Base-by-base conservation (phyloP, 768 basidiomycete species). In the Galerina marginata region DNA sequence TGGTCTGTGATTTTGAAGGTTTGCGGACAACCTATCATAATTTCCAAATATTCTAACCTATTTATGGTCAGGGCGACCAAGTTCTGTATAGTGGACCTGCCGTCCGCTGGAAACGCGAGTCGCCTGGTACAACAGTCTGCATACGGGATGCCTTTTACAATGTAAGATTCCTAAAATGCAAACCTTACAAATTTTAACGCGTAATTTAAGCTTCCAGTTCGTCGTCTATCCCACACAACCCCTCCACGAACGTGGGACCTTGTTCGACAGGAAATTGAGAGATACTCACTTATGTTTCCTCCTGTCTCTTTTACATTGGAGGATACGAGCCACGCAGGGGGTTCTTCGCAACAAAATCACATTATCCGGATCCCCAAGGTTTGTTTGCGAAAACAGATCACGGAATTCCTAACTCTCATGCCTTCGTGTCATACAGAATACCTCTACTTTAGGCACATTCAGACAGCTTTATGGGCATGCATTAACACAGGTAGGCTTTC, bases 71-170 rank as follows among this genome's bases (percentile, higher is more conserved):
- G 91, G 87, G 85, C 29, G 87, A 87, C 12, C 82, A 85, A 65
- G 75, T 71, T 6, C 73, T 96, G 25, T 94, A 92, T 68, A 77
- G 77, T 25, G 94, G 94, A 0, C 81, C 87, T 36, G 88, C 94
- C 3, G 75, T 87, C 39, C 86, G 92, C 20, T 91, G 93, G 88
- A 82, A 86, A 58, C 81, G 89, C 62, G 86, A 92, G 70, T 77
- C 78, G 1, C 74, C 84, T 2, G 96, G 96, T 3, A 97, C 96
- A 6, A 87, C 84, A 10, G 89, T 96, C 43, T 88, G 85, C 65
- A 79, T 97, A 45, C 87, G 92, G 20, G 96, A 98, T 72, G 88
- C 92, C 2, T 99, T 97, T 71, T 92, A 90, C 70, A 95, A 92
- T 69, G 94, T 94, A 46, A 48, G 46, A 33, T 33, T 16, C 37